Base-by-base conservation (phyloP, 331 rosid species). In the Quercus tomentella region DNA sequence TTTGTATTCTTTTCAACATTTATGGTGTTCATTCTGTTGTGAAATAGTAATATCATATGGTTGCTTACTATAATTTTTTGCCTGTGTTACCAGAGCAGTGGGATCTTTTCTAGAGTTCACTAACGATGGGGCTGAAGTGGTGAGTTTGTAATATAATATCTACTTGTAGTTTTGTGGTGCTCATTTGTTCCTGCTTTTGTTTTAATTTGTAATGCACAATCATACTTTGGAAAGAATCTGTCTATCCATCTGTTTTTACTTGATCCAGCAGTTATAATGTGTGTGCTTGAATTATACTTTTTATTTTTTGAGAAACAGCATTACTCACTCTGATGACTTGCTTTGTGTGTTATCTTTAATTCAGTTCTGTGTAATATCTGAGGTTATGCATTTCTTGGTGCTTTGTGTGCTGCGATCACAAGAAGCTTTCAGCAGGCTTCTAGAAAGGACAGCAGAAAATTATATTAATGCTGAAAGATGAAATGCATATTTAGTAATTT, bases 21-120 rank as follows among this genome's bases (percentile, higher is more conserved):
- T 15, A 14, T 74, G 37, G 9, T 70, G 28, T 26, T 31, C 21
- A 14, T 56, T 74, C 72, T 70, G 14, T 30, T 16, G 33, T 43
- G 75, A 51, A 43, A 17, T n/a, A 26, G 52, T 35, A 67, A 71
- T 17, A 69, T 69, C 56, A 69, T 43, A 22, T 71, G 75, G 60
- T 67, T 83, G 76, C 90, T 83, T 51, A 87, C 45, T 70, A 31
- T 37, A 79, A 57, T 31, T 23, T 70, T 79, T 73, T 86, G 43
- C 70, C 33, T 75, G 45, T 70, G 73, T 73, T 83, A 25, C 70
- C 88, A 96, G 99, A 92, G 99, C 99, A 33, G 94, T 93, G 83
- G 98, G 99, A n/a, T 96, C 99, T 51, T 96, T 92, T 86, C 83
- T 96, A 70, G 99, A 96, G 83, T 96, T 90, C 87, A 96, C 97